Evolutionary conservation across 83 land plant species (phyloP).

Genomic region (Picea engelmannii): DNA sequence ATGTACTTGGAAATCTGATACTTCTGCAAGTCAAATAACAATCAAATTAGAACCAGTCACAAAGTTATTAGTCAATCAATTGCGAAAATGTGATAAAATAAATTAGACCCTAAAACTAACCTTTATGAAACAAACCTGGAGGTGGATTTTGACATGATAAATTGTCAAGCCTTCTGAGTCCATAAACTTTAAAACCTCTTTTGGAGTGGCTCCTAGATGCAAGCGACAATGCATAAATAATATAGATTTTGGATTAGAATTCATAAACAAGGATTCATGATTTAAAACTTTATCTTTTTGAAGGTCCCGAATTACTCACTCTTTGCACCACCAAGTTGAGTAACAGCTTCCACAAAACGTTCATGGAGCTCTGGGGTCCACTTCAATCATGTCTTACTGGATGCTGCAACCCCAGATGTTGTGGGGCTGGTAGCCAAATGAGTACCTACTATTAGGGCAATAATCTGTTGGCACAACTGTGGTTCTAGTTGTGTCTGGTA

Average conservation of each 20-base stretch:
- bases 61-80: neutral
- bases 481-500: neutral
- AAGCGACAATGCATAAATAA: too few species aligned
- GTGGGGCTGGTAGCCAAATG: neutral
- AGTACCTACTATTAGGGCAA: neutral
- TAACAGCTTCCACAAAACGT: too few species aligned
- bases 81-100: neutral
- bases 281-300: too few species aligned
- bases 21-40: neutral
- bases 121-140: constrained; percentile 25
- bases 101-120: neutral
- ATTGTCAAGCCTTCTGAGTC: constrained; percentile 49
- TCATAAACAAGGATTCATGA: too few species aligned
- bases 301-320: too few species aligned
- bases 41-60: neutral
- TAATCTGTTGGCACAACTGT: neutral
- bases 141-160: constrained; percentile 64
- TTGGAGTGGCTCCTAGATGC: too few species aligned
- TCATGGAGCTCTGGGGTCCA: constrained; percentile 11
- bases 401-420: neutral
- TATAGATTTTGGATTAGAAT: too few species aligned
- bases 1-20: neutral
- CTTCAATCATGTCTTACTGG: constrained; percentile 48
- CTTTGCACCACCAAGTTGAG: too few species aligned
- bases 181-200: too few species aligned